Evolutionary conservation across 495 filamentous ascomycete species (phyloP).

Genomic region (Lepidopterella palustris): DNA sequence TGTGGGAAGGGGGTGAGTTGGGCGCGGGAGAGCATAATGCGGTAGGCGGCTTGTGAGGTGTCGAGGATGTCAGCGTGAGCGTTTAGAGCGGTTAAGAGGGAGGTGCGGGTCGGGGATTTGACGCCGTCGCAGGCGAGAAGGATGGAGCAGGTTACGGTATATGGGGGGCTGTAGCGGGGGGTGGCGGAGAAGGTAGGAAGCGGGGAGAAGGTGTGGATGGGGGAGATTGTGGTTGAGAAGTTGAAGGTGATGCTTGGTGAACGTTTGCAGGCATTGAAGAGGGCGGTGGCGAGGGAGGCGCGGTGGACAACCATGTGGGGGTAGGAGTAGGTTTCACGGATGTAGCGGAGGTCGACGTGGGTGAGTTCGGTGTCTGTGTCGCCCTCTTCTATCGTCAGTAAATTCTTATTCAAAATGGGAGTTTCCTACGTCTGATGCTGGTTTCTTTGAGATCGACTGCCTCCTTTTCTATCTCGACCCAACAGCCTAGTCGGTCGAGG

Average conservation of each 20-base stretch:
- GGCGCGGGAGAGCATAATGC: slow-evolving; percentile 68
- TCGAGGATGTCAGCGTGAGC: slow-evolving; percentile 51
- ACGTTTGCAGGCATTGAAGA: slow-evolving; percentile 61
- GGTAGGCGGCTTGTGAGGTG: slow-evolving; percentile 74
- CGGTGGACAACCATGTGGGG: slow-evolving; percentile 76
- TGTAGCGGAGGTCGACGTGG: slow-evolving; percentile 61
- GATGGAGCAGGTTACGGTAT: slow-evolving; percentile 54
- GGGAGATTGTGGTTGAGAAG: slow-evolving; percentile 51
- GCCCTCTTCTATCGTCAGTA: slow-evolving; percentile 47
- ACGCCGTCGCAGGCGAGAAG: slow-evolving; percentile 69
- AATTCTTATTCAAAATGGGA: neutral
- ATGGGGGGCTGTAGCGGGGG: slow-evolving; percentile 53
- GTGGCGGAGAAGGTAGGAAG: slow-evolving; percentile 50
- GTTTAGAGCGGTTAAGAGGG: slow-evolving; percentile 8
- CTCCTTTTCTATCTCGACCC: slow-evolving; percentile 60
- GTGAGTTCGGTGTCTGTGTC: slow-evolving; percentile 60
- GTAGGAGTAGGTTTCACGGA: slow-evolving; percentile 61
- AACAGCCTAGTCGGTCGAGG: slow-evolving; percentile 60
- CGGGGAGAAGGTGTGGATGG: slow-evolving; percentile 44
- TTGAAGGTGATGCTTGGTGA: slow-evolving; percentile 63
- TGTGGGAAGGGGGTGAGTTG: slow-evolving; percentile 62
- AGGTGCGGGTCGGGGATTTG: slow-evolving; percentile 56
- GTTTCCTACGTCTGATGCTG: slow-evolving; percentile 44
- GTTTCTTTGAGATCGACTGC: slow-evolving; percentile 48
- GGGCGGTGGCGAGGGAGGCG: slow-evolving; percentile 58